A percentile compares a stretch with the other conserved stretches of the same genome.
phyloP scores from a whole-genome alignment of 169 alveolate species.

The Blepharisma undulans region DNA sequence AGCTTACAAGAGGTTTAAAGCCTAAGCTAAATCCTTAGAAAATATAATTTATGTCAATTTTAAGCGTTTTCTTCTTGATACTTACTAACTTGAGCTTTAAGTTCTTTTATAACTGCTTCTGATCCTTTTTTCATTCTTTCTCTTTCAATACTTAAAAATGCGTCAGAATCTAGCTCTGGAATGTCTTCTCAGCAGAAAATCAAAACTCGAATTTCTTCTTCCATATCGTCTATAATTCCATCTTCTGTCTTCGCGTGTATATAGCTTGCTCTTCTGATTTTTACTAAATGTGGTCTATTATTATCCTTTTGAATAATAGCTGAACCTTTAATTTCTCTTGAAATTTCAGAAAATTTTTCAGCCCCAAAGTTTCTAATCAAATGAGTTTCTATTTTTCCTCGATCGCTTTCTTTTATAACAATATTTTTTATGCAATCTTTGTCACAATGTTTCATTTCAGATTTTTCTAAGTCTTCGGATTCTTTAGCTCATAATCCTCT shows the following conservation, averaged over 20 bases:
- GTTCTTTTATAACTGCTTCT: background rate
- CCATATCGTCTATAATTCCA: background rate
- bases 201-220: background rate
- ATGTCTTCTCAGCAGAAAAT: conserved; percentile 18
- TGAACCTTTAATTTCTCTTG: background rate
- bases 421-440: background rate
- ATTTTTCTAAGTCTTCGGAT: background rate
- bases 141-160: background rate
- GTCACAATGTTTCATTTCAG: background rate
- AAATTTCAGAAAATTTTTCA: background rate
- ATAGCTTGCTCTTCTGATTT: background rate
- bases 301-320: background rate
- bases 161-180: background rate
- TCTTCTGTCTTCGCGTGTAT: background rate
- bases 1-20: background rate
- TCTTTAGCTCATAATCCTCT: background rate
- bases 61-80: background rate
- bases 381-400: background rate
- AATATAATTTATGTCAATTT: background rate
- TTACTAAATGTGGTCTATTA: background rate
- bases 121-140: background rate
- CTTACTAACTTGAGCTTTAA: background rate
- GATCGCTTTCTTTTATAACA: background rate
- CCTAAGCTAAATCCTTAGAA: background rate
- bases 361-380: background rate